Evolutionary conservation across 169 alveolate species (phyloP).

Genomic region (Cryptosporidium ubiquitum): DNA sequence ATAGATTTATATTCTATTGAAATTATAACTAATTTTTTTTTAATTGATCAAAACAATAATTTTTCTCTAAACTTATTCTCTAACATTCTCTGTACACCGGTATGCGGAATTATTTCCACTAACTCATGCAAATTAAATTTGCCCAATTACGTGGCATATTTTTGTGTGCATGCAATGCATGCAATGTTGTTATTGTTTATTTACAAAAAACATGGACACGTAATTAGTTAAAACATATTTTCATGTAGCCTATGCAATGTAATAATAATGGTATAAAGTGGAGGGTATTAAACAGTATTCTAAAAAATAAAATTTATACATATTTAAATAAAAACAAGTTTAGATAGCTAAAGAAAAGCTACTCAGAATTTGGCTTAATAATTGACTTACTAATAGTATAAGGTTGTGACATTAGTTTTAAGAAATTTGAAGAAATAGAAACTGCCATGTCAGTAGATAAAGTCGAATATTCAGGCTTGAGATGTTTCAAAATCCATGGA

Average conservation of each 20-base stretch:
- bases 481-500: conserved; percentile 89
- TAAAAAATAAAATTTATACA: not conserved
- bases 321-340: not conserved
- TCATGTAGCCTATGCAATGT: no score
- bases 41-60: not conserved
- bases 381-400: not conserved
- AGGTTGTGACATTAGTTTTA: conserved; percentile 71
- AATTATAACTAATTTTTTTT: not conserved
- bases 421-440: conserved; percentile 72
- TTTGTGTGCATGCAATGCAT: not conserved
- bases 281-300: not conserved
- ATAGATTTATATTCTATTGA: not conserved
- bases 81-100: not conserved
- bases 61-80: not conserved
- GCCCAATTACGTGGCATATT: not conserved
- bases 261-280: not conserved
- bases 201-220: no score
- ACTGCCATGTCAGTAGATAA: conserved; percentile 88
- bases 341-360: not conserved
- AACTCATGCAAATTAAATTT: not conserved
- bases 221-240: no score
- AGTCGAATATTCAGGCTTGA: conserved; percentile 82
- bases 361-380: not conserved
- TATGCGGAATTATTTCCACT: not conserved
- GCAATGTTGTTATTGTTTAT: no score